Conservation (phyloP, 352 stramenopile species). For the Pythium rhizo-oryzae region DNA sequence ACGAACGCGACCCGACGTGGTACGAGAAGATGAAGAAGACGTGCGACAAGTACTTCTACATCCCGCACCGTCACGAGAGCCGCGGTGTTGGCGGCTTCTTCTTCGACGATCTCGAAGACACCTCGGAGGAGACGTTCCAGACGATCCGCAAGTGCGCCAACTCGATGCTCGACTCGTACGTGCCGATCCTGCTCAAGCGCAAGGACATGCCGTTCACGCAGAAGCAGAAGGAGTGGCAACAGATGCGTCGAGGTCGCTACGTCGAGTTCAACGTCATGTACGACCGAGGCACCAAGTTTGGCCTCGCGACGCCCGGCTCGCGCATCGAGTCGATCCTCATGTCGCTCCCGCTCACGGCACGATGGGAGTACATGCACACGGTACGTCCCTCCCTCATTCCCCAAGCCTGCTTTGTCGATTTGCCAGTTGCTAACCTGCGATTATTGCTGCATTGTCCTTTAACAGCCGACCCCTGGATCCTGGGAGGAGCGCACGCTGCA, state of each 20-base stretch:
- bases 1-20: conserved; percentile 92
- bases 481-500: conserved; percentile 94
- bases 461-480: conserved; percentile 79
- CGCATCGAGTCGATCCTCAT: conserved; percentile 99
- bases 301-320: conserved; percentile 94
- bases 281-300: conserved; percentile 98
- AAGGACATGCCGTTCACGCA: conserved; percentile 96
- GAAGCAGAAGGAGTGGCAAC: conserved; percentile 98
- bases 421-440: conserved; percentile 2
- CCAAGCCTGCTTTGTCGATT: too few species aligned
- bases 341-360: conserved; percentile 96
- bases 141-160: conserved; percentile 79
- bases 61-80: conserved; percentile 95
- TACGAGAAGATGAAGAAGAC: conserved; percentile 97
- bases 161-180: conserved; percentile 92
- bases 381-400: too few species aligned
- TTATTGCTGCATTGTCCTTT: not conserved
- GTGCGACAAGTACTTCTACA: conserved; percentile 99
- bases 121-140: conserved; percentile 87
- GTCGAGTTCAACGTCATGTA: conserved; percentile 99
- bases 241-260: conserved; percentile 96
- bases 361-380: conserved; percentile 96
- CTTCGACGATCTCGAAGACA: conserved; percentile 98
- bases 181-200: conserved; percentile 95
- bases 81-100: conserved; percentile 98